Conservation (phyloP, 768 basidiomycete species). For the Termitomyces heimii region DNA sequence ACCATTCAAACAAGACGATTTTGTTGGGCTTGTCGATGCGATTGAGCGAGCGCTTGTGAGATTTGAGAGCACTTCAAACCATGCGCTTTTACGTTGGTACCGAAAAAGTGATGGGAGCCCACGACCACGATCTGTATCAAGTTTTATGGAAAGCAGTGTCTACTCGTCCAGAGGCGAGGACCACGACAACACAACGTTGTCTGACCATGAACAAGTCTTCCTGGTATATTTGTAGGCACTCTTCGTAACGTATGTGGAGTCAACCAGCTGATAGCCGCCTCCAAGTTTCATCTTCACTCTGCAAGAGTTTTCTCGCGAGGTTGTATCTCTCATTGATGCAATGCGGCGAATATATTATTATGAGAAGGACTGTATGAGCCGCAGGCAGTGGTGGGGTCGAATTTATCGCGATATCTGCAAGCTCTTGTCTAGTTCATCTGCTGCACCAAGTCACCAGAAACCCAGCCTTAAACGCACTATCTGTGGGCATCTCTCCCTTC, state of each 20-base stretch:
- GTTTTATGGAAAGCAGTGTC: conserved; percentile 7
- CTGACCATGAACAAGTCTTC: conserved; percentile 80
- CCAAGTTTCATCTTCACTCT: conserved; percentile 91
- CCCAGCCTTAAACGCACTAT: conserved; percentile 23
- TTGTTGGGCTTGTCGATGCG: conserved; percentile 53
- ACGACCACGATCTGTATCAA: conserved; percentile 18
- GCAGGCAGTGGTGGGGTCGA: conserved; percentile 33
- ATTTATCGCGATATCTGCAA: conserved; percentile 18
- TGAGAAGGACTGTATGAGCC: conserved; percentile 42
- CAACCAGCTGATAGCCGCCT: neutral
- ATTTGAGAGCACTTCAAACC: conserved; percentile 81
- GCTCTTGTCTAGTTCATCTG: neutral
- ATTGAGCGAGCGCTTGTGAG: conserved; percentile 65
- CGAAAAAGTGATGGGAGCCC: conserved; percentile 36
- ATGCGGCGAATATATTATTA: conserved; percentile 74
- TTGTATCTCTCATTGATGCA: conserved; percentile 76
- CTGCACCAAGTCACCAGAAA: neutral
- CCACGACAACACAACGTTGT: conserved; percentile 33
- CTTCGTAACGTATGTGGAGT: neutral
- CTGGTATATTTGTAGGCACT: conserved; percentile 80
- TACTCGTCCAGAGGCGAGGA: conserved; percentile 16
- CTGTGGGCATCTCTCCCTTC: conserved; percentile 26
- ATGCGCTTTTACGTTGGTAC: conserved; percentile 76
- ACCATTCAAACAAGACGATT: conserved; percentile 48
- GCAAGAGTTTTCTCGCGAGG: conserved; percentile 88